Evolutionary conservation across 352 stramenopile genomes (phyloP), one percentile per base, ranked within the genome.

Genomic region (Pythium periplocum): DNA sequence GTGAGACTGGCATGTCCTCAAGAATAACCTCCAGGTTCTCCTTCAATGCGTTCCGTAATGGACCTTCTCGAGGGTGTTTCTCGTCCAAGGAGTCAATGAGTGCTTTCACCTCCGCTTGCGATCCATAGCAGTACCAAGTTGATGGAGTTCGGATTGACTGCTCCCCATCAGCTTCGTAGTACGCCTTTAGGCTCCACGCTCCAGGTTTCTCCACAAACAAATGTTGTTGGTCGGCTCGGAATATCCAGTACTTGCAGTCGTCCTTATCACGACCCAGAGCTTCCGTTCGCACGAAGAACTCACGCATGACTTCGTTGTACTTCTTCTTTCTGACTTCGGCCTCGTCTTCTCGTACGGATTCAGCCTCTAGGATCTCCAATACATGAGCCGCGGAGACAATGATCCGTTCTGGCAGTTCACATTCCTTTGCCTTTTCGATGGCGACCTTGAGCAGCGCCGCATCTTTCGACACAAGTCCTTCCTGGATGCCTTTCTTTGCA

Each of bases 351-450:
- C 84, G 71, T 53, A 53, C 33, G 5, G 65, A 65, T 53, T 95
- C 85, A 1, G 78, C 73, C 34, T 93, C 77, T 8, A 92, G 45
- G 45, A 91, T 78, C 45, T 95, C 82, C 12, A 91, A 55, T 31
- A 93, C 78, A 31, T 95, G 83, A 0, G 71, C 70, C 2, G 79
- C 78, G 6, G 80, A 90, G 1, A 93, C 73, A 39, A 93, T 68
- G 34, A 91, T 81, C 2, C 69, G 66, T 4, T 77, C 75, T 0
- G 68, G 72, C 9, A 93, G 60, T 2, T 69, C 71, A 41, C 76
- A 90, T 53, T 93, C 83, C 42, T 76, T 83, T 38, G 68, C 83
- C 38, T 87, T 91, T 10, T 90, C 80, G 42, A 93, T 86, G 2
- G 79, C 68, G 5, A 45, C 59, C 32, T 71, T 72, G 30, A 93